Percentiles rank a stretch among this genome's conserved stretches.
Evolutionary conservation across 2,329 filamentous ascomycete species (phyloP).

Genomic region (Aspergillus fructus): DNA sequence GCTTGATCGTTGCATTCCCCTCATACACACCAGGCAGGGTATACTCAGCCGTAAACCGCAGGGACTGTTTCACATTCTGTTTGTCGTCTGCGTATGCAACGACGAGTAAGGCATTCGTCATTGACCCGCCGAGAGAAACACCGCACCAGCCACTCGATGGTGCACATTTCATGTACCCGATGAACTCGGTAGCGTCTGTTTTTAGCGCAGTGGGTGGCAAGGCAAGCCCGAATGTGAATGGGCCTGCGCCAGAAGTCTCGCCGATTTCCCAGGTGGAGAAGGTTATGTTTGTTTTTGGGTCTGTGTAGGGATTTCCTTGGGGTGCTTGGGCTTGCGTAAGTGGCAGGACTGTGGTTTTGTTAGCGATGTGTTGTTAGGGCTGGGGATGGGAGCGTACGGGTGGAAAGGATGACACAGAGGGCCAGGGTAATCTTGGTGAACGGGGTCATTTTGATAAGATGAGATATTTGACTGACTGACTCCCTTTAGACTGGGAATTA

Average conservation of each 20-base stretch:
- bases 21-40: slow-evolving; percentile 58
- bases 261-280: slow-evolving; percentile 53
- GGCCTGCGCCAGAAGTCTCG: slow-evolving; percentile 42
- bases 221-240: slow-evolving; percentile 55
- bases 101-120: slow-evolving; percentile 61
- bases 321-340: slow-evolving; percentile 1
- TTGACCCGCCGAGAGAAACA: slow-evolving; percentile 55
- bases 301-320: slow-evolving; percentile 35
- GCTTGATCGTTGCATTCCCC: slow-evolving; percentile 61
- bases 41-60: slow-evolving; percentile 61
- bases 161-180: slow-evolving; percentile 51
- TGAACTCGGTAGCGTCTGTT: slow-evolving; percentile 55
- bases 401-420: too few relatives aligned
- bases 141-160: slow-evolving; percentile 60
- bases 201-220: slow-evolving; percentile 52
- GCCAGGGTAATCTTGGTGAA: too few relatives aligned
- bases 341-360: too few relatives aligned
- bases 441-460: too few relatives aligned
- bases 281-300: slow-evolving; percentile 52
- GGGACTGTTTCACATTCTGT: slow-evolving; percentile 53
- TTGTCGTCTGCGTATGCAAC: slow-evolving; percentile 57
- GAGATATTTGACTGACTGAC: too few relatives aligned
- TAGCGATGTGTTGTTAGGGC: too few relatives aligned
- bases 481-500: too few relatives aligned
- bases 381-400: too few relatives aligned